phyloP scores from a whole-genome alignment of 257 asterid genomes.

The Nicotiana tomentosiformis region DNA sequence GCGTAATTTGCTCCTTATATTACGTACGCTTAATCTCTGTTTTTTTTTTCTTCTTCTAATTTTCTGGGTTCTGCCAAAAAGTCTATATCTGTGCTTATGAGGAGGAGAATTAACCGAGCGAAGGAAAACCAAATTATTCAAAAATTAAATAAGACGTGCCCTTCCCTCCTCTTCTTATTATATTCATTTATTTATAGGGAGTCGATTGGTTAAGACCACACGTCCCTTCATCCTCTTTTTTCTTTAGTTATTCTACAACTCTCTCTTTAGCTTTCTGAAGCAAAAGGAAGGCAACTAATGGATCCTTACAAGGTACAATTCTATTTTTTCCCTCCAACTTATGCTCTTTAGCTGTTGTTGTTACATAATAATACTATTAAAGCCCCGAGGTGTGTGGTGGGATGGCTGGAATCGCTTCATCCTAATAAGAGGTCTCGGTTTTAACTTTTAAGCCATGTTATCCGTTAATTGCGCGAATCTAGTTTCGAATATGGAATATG shows the following conservation, averaged over 20 bases:
- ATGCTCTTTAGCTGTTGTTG: neutral
- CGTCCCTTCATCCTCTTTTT: neutral
- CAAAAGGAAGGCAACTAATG: conserved; percentile 16
- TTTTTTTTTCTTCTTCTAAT: neutral
- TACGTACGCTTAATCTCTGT: neutral
- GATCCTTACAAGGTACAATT: conserved; percentile 32
- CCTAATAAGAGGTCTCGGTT: too few relatives aligned
- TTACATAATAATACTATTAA: too few relatives aligned
- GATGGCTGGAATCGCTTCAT: too few relatives aligned
- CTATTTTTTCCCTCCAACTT: neutral
- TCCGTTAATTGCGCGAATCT: too few relatives aligned
- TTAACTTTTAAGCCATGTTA: too few relatives aligned
- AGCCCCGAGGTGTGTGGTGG: too few relatives aligned
- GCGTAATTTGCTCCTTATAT: neutral
- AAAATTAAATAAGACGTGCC: conserved; percentile 3
- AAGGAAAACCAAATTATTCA: neutral
- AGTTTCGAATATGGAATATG: too few relatives aligned
- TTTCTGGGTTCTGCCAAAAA: neutral
- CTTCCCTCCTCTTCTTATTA: neutral
- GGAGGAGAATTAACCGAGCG: neutral
- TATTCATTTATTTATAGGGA: neutral
- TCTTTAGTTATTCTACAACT: neutral
- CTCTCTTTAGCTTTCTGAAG: neutral
- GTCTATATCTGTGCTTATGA: neutral
- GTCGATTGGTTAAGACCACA: neutral